Base-by-base conservation (phyloP, 2,329 filamentous ascomycete genomes). In the Hypoxylon sp. region DNA sequence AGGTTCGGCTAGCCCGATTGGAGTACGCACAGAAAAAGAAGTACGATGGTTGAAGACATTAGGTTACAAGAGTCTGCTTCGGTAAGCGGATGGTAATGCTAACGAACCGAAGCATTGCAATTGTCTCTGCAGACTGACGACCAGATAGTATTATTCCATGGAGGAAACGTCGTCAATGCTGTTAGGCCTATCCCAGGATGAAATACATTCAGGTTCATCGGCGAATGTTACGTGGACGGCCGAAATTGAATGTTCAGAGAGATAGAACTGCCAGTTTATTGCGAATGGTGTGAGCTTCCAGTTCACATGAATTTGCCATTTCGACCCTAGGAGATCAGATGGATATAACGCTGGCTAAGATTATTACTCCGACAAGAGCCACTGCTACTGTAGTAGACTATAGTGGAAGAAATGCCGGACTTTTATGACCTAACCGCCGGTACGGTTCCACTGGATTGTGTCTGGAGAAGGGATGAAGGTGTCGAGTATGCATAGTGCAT, bases 401-500 rank as follows among this genome's bases (percentile, higher is more conserved):
- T 41, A 41, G 17, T 41, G 37, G 37, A 56, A 32, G 28, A 50
- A 17, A 28, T 64, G 59, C 49, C 51, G 47, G 47, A 62, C 58
- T 59, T 57, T 41, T 26, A 56, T 19, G 46, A 17, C 44, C 48
- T 67, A 68, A 62, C 60, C 62, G 63, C 66, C 66, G 56, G 56
- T 39, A 26, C 15, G 34, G 44, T 47, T 55, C 19, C 52, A 51
- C 32, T 46, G 22, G 48, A 48, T 34, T 54, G 53, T 20, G 13
- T 60, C 41, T 15, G 32, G 24, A 44, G 48, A 39, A 43, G 39
- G 63, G 39, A 30, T 52, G 63, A 60, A 22, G 59, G 54, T 52
- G 63, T 62, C 44, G 49, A 58, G 41, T 52, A 34, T 62, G 61
- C 61, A 67, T 63, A 62, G 50, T 58, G 68, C 63, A 67, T 70